Conservation (phyloP, 2,329 filamentous ascomycete genomes). For the Cladosporium halotolerans region DNA sequence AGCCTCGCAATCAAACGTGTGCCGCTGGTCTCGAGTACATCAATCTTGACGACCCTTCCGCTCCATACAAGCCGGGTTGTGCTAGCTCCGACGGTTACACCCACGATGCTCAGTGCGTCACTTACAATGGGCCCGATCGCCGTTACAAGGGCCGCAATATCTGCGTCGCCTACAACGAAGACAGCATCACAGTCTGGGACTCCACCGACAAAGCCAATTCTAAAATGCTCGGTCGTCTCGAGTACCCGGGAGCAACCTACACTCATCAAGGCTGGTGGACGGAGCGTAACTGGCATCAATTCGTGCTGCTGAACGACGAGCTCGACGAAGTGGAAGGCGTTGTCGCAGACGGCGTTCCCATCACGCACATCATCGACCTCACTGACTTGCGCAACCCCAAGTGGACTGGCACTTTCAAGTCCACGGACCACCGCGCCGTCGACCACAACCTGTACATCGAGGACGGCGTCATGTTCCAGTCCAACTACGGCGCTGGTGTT, state of each 20-base stretch:
- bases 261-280: constrained; percentile 50
- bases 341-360: constrained; percentile 38
- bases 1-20: constrained; percentile 42
- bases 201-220: constrained; percentile 44
- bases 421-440: constrained; percentile 35
- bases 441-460: constrained; percentile 48
- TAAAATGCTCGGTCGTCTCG: constrained; percentile 47
- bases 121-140: constrained; percentile 48
- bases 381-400: constrained; percentile 36
- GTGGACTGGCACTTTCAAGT: constrained; percentile 40
- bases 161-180: constrained; percentile 53
- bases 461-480: constrained; percentile 43
- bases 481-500: constrained; percentile 48
- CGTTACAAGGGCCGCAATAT: constrained; percentile 46
- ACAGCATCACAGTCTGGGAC: constrained; percentile 47
- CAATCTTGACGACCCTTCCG: constrained; percentile 49
- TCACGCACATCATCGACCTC: constrained; percentile 48
- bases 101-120: constrained; percentile 56
- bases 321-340: constrained; percentile 43
- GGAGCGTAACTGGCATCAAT: constrained; percentile 39
- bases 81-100: constrained; percentile 53
- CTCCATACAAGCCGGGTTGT: constrained; percentile 50
- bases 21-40: constrained; percentile 53
- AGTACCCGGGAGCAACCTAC: constrained; percentile 53
- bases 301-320: constrained; percentile 48